Conservation (phyloP, 192 early-diverging fungal genomes). For the Piromyces sp. region DNA sequence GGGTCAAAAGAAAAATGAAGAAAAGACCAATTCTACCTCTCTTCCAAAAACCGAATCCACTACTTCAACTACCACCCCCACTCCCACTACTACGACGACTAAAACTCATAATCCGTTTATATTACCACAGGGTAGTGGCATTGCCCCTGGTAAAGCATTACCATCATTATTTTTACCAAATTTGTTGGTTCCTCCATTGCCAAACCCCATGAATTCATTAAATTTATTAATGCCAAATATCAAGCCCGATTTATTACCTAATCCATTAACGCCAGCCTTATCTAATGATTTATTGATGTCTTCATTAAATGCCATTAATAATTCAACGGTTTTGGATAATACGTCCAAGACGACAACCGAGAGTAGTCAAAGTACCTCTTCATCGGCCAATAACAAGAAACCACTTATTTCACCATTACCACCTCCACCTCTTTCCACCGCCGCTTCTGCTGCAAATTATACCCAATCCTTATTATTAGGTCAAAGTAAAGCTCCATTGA, state of each 20-base stretch:
- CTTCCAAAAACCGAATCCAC: too few species aligned
- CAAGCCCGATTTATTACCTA: not conserved
- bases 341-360: not conserved
- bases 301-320: not conserved
- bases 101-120: not conserved
- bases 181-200: not conserved
- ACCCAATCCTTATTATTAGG: not conserved
- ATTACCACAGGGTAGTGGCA: not conserved
- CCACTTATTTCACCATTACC: not conserved
- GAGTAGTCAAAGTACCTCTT: not conserved
- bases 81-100: not conserved
- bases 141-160: not conserved
- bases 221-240: not conserved
- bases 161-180: not conserved
- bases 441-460: not conserved
- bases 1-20: too few species aligned
- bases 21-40: too few species aligned
- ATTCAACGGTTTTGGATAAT: too few species aligned
- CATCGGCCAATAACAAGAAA: not conserved
- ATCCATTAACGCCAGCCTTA: not conserved
- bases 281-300: not conserved
- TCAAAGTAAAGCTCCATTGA: not conserved
- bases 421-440: not conserved
- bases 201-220: not conserved
- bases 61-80: not conserved